Evolutionary conservation across 371 early-diverging fungal species (phyloP).

Genomic region (Mucor racemosus): DNA sequence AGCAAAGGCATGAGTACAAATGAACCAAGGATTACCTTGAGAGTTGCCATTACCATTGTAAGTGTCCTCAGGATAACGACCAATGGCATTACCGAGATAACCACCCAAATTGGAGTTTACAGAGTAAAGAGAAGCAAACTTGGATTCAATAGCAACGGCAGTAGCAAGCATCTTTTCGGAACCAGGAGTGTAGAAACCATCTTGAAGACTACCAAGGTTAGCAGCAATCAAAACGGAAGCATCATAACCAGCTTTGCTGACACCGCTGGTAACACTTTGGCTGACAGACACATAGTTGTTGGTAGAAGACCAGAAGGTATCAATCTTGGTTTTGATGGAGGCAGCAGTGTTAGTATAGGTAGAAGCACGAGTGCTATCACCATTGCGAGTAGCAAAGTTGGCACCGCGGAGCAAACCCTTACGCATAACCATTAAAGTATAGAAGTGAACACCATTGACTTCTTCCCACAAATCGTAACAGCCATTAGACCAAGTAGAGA

Average conservation of each 20-base stretch:
- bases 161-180: constrained; percentile 49
- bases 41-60: constrained; percentile 61
- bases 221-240: constrained; percentile 59
- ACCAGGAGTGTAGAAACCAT: constrained; percentile 41
- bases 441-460: constrained; percentile 65
- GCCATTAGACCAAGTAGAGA: constrained; percentile 43
- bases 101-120: constrained; percentile 46
- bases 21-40: constrained; percentile 72
- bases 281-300: constrained; percentile 37
- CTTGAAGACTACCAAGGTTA: constrained; percentile 44
- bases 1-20: constrained; percentile 62
- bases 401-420: constrained; percentile 67
- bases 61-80: constrained; percentile 71
- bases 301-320: constrained; percentile 42
- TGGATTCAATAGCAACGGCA: constrained; percentile 34
- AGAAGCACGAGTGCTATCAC: constrained; percentile 21
- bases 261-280: constrained; percentile 39
- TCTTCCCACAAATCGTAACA: constrained; percentile 69
- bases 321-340: constrained; percentile 29
- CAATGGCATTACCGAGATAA: constrained; percentile 49
- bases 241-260: constrained; percentile 56
- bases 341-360: constrained; percentile 27
- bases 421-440: constrained; percentile 69
- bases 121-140: constrained; percentile 47
- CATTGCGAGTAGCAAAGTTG: constrained; percentile 43